These are phyloP conservation scores for Fusarium sp. DNA, from an alignment of 2,329 filamentous ascomycete genomes.

Conservation along the genomic window DNA sequence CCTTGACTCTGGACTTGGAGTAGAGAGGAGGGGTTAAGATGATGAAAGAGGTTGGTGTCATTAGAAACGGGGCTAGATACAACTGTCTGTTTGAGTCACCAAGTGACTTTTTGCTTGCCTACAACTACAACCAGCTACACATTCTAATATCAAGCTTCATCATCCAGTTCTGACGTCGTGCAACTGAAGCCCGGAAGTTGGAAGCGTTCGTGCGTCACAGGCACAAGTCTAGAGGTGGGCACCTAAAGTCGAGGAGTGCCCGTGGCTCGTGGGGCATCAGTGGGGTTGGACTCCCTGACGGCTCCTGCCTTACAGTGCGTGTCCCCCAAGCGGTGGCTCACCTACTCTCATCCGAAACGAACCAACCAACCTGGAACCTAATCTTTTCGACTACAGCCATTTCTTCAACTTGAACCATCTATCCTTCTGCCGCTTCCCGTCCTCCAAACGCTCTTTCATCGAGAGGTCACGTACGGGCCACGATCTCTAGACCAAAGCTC, in stretches of 20 bases:
- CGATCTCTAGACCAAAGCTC: background rate
- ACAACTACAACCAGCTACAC: background rate
- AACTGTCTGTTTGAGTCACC: background rate
- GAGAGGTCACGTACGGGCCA: background rate
- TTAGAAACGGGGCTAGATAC: background rate
- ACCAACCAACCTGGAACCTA: slow-evolving; percentile 31
- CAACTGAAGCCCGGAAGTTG: slow-evolving; percentile 7
- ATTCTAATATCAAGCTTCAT: background rate
- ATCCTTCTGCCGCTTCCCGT: background rate
- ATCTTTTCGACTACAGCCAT: slow-evolving; percentile 26
- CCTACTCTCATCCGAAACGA: slow-evolving; percentile 34
- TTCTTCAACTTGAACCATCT: background rate
- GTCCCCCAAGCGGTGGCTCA: slow-evolving; percentile 4
- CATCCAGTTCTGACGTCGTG: background rate
- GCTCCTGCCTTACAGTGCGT: slow-evolving; percentile 34
- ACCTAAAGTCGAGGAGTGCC: background rate
- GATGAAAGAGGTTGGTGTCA: background rate
- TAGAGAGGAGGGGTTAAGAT: background rate
- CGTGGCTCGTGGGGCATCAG: slow-evolving; percentile 32
- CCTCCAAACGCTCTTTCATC: slow-evolving; percentile 1
- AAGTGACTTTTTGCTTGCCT: background rate
- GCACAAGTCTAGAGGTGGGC: slow-evolving; percentile 12
- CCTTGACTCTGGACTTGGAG: background rate
- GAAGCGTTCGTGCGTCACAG: slow-evolving; percentile 29
- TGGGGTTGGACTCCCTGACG: slow-evolving; percentile 22